Percentiles rank a stretch among this genome's conserved stretches.
Conservation (phyloP, 176 grass and related monocot species). For the Panicum miliaceum region DNA sequence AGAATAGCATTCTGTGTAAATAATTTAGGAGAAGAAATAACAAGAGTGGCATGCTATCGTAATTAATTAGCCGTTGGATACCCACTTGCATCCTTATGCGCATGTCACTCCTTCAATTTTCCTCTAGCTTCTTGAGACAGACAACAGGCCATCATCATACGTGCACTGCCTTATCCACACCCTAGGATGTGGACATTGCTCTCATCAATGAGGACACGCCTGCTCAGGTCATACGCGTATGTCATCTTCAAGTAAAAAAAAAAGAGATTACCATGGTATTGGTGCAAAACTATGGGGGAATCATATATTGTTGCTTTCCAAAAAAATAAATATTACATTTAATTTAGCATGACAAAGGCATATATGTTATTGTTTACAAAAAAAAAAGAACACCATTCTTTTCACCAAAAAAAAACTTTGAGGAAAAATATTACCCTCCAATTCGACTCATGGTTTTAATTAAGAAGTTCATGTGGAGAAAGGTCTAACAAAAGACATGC, state of each 20-base stretch:
- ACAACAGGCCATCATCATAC: background rate
- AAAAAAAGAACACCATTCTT: too few species aligned
- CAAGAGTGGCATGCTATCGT: too few species aligned
- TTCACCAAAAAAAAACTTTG: background rate
- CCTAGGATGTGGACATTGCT: constrained; percentile 24
- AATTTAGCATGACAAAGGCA: too few species aligned
- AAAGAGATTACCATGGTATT: background rate
- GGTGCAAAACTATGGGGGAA: background rate
- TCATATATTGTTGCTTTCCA: too few species aligned
- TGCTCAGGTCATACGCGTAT: background rate
- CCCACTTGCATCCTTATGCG: too few species aligned
- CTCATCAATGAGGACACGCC: background rate
- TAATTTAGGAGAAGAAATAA: too few species aligned
- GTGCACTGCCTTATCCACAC: constrained; percentile 44
- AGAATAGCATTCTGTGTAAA: too few species aligned
- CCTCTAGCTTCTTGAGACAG: too few species aligned
- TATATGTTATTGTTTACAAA: too few species aligned
- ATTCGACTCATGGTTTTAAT: background rate
- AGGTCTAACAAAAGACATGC: background rate
- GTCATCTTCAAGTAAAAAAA: background rate
- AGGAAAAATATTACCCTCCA: background rate
- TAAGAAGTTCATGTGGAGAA: background rate
- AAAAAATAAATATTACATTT: too few species aligned
- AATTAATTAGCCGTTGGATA: too few species aligned
- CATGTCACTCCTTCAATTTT: too few species aligned